A percentile compares a stretch with the other conserved stretches of the same genome.
Evolutionary conservation across 2,329 filamentous ascomycete species (phyloP).

Genomic region (Penicillium sp.): DNA sequence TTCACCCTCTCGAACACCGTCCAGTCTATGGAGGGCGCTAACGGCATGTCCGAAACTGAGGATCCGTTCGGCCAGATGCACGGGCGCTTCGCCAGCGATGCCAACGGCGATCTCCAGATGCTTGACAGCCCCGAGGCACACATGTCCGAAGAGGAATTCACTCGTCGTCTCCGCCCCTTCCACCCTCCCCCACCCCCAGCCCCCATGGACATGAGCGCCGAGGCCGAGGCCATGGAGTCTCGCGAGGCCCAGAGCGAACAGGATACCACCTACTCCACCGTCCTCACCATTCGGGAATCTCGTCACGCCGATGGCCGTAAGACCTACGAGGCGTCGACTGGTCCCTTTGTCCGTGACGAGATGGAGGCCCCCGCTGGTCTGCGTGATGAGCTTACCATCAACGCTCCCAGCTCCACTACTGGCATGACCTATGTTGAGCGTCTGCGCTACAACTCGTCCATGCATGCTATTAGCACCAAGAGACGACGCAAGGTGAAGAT

Average conservation of each 20-base stretch:
- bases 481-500: conserved; percentile 93
- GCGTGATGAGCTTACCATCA: conserved; percentile 44
- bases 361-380: conserved; percentile 38
- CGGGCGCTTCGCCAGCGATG: conserved; percentile 25
- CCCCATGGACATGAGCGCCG: conserved; percentile 46
- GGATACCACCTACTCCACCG: conserved; percentile 48
- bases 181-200: conserved; percentile 77
- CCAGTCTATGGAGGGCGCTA: conserved; percentile 43
- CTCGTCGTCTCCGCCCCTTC: conserved; percentile 75
- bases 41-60: conserved; percentile 34
- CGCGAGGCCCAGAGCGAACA: conserved; percentile 40
- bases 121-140: conserved; percentile 60
- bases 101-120: conserved; percentile 42
- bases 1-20: conserved; percentile 59
- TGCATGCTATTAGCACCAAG: conserved; percentile 86
- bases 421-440: conserved; percentile 63
- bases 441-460: conserved; percentile 58
- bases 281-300: conserved; percentile 54
- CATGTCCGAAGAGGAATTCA: conserved; percentile 67
- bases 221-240: conserved; percentile 28
- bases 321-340: conserved; percentile 53
- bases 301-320: conserved; percentile 51
- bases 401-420: conserved; percentile 53
- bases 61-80: conserved; percentile 37
- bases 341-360: conserved; percentile 48